Conservation (phyloP, 306 rosid species). For the Cucumis sativus region DNA sequence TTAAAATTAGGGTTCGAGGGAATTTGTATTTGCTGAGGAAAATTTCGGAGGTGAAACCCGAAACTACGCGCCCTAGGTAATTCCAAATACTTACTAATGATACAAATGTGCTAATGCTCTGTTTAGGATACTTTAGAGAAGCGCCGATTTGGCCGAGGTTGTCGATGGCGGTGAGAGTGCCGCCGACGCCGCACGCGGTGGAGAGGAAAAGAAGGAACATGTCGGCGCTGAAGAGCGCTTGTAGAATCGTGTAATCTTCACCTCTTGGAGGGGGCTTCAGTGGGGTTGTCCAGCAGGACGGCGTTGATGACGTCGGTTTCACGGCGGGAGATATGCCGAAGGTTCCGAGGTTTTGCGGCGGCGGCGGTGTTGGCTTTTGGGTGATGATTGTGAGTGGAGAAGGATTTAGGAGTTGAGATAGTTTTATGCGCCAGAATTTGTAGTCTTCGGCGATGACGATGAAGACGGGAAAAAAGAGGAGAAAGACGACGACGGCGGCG, state of each 20-base stretch:
- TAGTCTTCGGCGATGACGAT: conserved; percentile 32
- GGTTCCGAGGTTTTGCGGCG: neutral
- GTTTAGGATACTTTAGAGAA: conserved; percentile 22
- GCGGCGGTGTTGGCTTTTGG: conserved; percentile 1
- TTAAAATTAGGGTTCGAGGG: conserved; percentile 40
- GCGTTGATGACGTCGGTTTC: neutral
- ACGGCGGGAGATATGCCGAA: neutral
- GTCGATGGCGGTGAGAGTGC: conserved; percentile 42
- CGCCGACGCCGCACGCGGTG: conserved; percentile 40
- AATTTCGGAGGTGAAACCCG: conserved; percentile 36
- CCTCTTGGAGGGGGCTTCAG: conserved; percentile 37
- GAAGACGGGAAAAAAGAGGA: conserved; percentile 28
- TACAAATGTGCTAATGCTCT: conserved; percentile 31
- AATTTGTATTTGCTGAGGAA: conserved; percentile 22
- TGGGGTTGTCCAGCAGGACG: conserved; percentile 32
- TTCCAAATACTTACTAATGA: conserved; percentile 49
- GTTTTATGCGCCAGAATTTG: conserved; percentile 15
- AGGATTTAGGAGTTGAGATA: neutral
- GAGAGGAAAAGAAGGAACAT: conserved; percentile 35
- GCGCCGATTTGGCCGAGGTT: conserved; percentile 36
- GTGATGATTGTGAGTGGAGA: conserved; percentile 15
- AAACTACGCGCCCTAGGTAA: conserved; percentile 35
- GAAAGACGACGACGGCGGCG: conserved; percentile 24
- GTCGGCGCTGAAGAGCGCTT: conserved; percentile 41
- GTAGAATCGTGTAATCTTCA: conserved; percentile 43